Evolutionary conservation across 2,329 filamentous ascomycete genomes (phyloP).

Genomic region (Colletotrichum horii): DNA sequence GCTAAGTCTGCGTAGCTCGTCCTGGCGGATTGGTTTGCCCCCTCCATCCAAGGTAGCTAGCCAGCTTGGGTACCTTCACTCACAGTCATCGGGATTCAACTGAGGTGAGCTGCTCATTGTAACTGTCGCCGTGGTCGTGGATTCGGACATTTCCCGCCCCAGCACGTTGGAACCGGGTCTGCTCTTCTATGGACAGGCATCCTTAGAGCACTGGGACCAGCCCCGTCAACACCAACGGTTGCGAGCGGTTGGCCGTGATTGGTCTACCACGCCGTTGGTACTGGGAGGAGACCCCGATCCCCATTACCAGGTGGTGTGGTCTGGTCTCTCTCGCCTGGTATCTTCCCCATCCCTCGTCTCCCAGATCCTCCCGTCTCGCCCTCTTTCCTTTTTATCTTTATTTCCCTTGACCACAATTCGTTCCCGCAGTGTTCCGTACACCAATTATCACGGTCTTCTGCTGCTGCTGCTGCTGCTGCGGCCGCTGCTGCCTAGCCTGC

Average conservation of each 20-base stretch:
- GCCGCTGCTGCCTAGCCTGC: neutral
- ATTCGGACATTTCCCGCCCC: neutral
- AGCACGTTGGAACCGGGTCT: conserved; percentile 1
- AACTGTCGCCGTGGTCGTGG: neutral
- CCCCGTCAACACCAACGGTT: neutral
- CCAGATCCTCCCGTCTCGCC: neutral
- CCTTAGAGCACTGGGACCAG: neutral
- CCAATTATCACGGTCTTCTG: neutral
- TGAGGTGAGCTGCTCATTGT: neutral
- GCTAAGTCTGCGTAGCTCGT: neutral
- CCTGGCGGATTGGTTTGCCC: neutral
- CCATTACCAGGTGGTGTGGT: neutral
- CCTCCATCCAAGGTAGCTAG: neutral
- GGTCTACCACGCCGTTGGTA: conserved; percentile 5
- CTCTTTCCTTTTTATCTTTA: neutral
- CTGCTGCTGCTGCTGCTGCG: no score
- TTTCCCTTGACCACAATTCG: neutral
- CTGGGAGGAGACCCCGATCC: neutral
- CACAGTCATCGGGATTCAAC: neutral
- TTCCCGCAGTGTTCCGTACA: neutral
- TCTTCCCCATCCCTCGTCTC: neutral
- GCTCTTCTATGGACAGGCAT: neutral
- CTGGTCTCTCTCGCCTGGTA: neutral
- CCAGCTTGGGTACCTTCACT: neutral
- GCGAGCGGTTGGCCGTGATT: neutral